Conservation (phyloP, 768 basidiomycete species). For the Cubamyces sp. region DNA sequence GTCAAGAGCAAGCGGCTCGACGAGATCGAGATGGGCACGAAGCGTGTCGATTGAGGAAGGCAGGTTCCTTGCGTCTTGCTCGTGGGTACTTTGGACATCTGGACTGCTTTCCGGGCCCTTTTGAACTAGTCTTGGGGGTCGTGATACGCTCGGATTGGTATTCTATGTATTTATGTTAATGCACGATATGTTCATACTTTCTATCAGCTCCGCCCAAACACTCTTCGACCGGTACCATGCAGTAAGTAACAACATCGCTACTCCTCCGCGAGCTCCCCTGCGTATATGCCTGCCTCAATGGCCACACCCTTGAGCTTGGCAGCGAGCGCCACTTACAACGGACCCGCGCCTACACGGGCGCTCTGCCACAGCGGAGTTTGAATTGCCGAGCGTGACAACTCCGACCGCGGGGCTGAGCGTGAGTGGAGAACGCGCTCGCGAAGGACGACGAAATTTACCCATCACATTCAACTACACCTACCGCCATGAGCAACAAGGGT, state of each 20-base stretch:
- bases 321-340: background rate
- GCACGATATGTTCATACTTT: slow-evolving; percentile 15
- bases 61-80: background rate
- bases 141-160: slow-evolving; percentile 10
- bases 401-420: slow-evolving; percentile 18
- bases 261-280: too few species aligned
- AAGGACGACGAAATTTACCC: slow-evolving; percentile 23
- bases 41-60: slow-evolving; percentile 62
- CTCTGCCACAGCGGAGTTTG: slow-evolving; percentile 27
- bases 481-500: slow-evolving; percentile 34
- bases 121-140: background rate
- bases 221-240: background rate
- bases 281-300: too few species aligned
- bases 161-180: slow-evolving; percentile 23
- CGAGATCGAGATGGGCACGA: slow-evolving; percentile 82
- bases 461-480: slow-evolving; percentile 13
- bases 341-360: background rate
- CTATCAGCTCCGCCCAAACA: background rate
- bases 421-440: slow-evolving; percentile 23
- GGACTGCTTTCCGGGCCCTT: background rate
- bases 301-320: too few species aligned
- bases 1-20: slow-evolving; percentile 49
- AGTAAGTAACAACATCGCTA: background rate
- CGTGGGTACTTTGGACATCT: slow-evolving; percentile 5
- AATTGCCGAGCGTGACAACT: slow-evolving; percentile 25